phyloP scores from a whole-genome alignment of 208 protist genomes.

The Leptomonas seymouri region DNA sequence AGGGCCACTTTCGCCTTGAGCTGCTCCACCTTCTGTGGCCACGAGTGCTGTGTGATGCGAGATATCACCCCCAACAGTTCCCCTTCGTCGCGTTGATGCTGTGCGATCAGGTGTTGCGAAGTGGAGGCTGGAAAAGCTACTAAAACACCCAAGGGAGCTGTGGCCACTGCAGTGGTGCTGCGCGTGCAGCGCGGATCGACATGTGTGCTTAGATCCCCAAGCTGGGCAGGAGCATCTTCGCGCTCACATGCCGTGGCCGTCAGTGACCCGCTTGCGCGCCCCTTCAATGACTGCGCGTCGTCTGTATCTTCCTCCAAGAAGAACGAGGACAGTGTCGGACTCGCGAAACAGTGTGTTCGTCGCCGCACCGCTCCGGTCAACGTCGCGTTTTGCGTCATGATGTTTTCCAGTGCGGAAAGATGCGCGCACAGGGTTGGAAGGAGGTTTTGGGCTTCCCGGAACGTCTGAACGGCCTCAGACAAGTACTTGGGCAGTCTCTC shows the following conservation, averaged over 20 bases:
- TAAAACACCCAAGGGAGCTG: constrained; percentile 64
- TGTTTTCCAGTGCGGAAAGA: constrained; percentile 56
- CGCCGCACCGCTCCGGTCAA: constrained; percentile 55
- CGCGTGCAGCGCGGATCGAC: constrained; percentile 9
- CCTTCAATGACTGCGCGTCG: background rate
- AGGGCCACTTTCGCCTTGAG: constrained; percentile 18
- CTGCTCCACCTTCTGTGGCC: constrained; percentile 46
- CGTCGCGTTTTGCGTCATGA: constrained; percentile 45
- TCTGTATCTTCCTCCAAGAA: constrained; percentile 10
- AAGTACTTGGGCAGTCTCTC: constrained; percentile 9
- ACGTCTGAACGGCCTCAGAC: constrained; percentile 48
- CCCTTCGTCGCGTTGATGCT: constrained; percentile 59
- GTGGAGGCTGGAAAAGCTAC: constrained; percentile 40
- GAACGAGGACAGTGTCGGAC: background rate
- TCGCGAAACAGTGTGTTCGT: constrained; percentile 26
- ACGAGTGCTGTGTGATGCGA: constrained; percentile 47
- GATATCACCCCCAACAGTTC: constrained; percentile 46
- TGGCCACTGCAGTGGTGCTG: constrained; percentile 22
- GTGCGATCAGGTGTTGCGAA: constrained; percentile 51
- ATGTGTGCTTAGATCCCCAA: background rate
- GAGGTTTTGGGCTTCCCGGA: constrained; percentile 72
- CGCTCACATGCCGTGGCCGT: too few species aligned
- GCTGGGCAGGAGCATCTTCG: background rate
- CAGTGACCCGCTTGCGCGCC: too few species aligned
- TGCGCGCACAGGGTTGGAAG: constrained; percentile 45